Conservation (phyloP, 139 green algal genomes). For the Trebouxia sp. region DNA sequence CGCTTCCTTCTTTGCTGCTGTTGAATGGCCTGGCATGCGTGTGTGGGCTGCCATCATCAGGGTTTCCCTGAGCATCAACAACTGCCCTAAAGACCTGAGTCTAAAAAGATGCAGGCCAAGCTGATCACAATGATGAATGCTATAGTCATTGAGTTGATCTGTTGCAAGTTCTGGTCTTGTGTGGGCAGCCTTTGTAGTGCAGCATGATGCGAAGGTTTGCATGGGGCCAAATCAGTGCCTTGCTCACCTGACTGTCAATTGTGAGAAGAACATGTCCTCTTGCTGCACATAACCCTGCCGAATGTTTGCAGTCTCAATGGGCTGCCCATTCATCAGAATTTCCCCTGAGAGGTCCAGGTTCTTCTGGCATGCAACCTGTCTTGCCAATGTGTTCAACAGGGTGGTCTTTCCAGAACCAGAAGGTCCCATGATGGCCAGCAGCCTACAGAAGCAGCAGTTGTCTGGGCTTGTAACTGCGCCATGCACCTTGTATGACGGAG, state of each 20-base stretch:
- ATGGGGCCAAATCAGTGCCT: no score
- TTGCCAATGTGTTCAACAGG: conserved; percentile 73
- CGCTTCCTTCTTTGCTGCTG: conserved; percentile 34
- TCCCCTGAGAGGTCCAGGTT: conserved; percentile 44
- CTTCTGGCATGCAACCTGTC: conserved; percentile 60
- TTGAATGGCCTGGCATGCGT: conserved; percentile 51
- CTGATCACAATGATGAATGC: not conserved
- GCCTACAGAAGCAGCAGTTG: conserved; percentile 8
- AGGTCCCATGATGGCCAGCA: conserved; percentile 61
- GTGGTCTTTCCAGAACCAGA: conserved; percentile 74
- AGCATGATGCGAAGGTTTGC: not conserved
- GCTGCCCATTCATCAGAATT: conserved; percentile 52
- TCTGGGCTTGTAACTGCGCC: not conserved
- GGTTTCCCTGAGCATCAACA: conserved; percentile 74
- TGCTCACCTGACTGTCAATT: conserved; percentile 64
- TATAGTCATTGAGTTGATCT: not conserved
- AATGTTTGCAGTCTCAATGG: not conserved
- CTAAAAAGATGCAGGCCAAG: not conserved
- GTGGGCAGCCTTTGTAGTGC: not conserved
- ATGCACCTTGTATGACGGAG: not conserved
- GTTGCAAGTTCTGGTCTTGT: not conserved
- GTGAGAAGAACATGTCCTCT: conserved; percentile 92
- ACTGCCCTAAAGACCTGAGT: not conserved
- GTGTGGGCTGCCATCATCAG: conserved; percentile 78
- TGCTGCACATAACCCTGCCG: conserved; percentile 86